A percentile compares a stretch with the other conserved stretches of the same genome.
Conservation (phyloP, 2,329 filamentous ascomycete genomes). For the Pseudocercospora eumusae region DNA sequence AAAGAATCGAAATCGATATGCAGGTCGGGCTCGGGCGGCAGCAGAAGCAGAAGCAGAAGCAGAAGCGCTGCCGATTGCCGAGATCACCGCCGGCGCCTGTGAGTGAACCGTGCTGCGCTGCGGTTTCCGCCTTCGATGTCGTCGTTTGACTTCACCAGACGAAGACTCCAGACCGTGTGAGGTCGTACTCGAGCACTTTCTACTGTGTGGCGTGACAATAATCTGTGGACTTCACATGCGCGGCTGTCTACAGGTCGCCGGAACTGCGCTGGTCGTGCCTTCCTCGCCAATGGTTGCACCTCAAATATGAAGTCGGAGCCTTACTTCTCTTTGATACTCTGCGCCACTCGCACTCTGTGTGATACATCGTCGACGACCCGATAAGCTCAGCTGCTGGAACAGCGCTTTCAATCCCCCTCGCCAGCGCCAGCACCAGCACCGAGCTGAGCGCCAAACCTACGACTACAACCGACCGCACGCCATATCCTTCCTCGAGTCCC, state of each 20-base stretch:
- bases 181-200: constrained; percentile 3
- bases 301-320: constrained; percentile 9
- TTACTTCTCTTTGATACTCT: constrained; percentile 6
- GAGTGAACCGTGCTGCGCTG: neutral
- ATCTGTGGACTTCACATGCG: constrained; percentile 9
- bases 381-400: neutral
- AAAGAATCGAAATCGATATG: constrained; percentile 2
- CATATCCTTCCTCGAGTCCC: neutral
- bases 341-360: constrained; percentile 6
- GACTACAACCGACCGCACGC: constrained; percentile 1
- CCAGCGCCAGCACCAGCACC: neutral
- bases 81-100: neutral
- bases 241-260: neutral
- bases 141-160: neutral
- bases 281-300: constrained; percentile 1
- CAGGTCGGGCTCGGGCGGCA: neutral
- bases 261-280: constrained; percentile 5
- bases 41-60: too few relatives aligned
- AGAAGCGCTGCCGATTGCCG: neutral
- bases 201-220: constrained; percentile 8
- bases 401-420: neutral
- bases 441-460: constrained; percentile 2
- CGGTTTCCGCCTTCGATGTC: neutral
- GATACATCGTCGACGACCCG: neutral
- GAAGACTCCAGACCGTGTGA: neutral